Conservation (phyloP, 179 eudicot genomes). For the Beta macrorhiza region DNA sequence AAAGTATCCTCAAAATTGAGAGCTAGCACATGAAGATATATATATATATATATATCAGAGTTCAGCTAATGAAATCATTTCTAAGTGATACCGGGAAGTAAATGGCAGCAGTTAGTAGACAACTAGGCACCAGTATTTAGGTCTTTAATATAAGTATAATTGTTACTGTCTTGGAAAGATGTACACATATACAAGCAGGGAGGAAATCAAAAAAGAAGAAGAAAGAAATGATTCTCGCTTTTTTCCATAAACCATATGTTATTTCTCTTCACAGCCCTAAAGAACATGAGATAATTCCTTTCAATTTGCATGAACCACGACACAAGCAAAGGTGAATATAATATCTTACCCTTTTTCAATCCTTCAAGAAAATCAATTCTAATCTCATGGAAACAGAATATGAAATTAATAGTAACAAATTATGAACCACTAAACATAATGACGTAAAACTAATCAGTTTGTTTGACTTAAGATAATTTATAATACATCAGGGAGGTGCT, state of each 20-base stretch:
- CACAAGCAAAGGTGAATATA: not conserved
- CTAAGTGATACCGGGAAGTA: not conserved
- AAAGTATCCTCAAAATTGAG: not conserved
- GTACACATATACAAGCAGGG: not conserved
- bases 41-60: not conserved
- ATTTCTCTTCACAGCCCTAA: not conserved
- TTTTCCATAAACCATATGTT: not conserved
- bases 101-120: not conserved
- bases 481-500: not conserved
- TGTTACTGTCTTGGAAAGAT: not conserved
- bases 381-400: not conserved
- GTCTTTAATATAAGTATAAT: too few relatives aligned
- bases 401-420: not conserved
- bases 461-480: not conserved
- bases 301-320: not conserved
- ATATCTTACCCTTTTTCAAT: not conserved
- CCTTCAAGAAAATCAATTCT: not conserved
- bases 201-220: not conserved
- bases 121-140: too few relatives aligned
- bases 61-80: not conserved
- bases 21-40: not conserved
- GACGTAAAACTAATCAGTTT: not conserved
- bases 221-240: not conserved
- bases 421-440: not conserved
- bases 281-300: not conserved